Evolutionary conservation across 2,329 filamentous ascomycete genomes (phyloP), one percentile per base, ranked within the genome.

Genomic region (Monilinia fructigena): DNA sequence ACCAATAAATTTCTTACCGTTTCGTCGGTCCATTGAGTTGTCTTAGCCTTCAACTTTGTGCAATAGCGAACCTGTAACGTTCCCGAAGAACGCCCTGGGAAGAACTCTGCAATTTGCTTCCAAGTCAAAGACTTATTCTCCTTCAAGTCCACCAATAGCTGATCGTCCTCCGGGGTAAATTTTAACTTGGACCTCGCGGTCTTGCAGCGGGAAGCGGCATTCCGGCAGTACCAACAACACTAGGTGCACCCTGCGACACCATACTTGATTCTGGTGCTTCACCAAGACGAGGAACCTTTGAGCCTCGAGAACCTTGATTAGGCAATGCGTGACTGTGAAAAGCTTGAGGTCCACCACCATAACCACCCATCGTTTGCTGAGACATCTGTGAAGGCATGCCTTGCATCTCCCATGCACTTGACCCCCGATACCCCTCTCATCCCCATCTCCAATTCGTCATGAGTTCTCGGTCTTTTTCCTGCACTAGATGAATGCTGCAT

Each of bases 31-130:
- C 93, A 97, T 74, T 92, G 87, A 16, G 91, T 96, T 50, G 91
- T 93, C 81, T 97, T 97, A 18, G 92, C 93, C 80, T 96, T 97
- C 63, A 97, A 82, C 79, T 96, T 97, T 54, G 93, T 97, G 77
- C 93, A 97, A 77, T 97, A 97, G 47, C 93, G 89, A 65, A 97
- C 93, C 78, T 97, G 93, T 68, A 97, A 80, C 40, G 93, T 97
- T 23, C 93, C 93, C 55, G 91, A 96, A 67, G 91, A 95, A 67
- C 93, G 84, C 1, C 93, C 93, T 0, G 93, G 93, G 73, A 97
- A 97, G 79, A 97, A 97, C 75, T 97, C 93, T 66, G 93, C 92
- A 75, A 97, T 97, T 81, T 97, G 93, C 79, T 96, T 97, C 93
- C 93, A 97, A 5, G 93, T 96, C 76, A 97, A 82, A 75, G 92